Evolutionary conservation across 352 stramenopile species (phyloP).

Genomic region (Pythium brassicae): DNA sequence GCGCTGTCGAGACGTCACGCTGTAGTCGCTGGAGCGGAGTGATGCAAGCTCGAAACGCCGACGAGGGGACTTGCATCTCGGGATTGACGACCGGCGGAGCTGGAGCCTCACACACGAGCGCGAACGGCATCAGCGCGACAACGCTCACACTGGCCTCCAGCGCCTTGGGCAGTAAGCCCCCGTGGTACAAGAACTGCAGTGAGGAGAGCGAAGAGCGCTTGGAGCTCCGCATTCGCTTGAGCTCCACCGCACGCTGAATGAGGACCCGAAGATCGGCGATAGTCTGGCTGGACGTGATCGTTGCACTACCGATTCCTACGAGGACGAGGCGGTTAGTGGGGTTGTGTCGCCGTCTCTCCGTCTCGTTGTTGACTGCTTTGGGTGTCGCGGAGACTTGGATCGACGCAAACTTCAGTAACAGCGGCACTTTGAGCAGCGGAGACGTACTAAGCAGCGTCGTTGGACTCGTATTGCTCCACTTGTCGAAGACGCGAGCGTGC

Average conservation of each 20-base stretch:
- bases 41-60: not conserved
- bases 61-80: not conserved
- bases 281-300: not conserved
- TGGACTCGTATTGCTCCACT: not conserved
- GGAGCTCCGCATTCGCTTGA: not conserved
- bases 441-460: not conserved
- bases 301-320: constrained; percentile 10
- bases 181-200: constrained; percentile 29
- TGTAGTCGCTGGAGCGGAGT: constrained; percentile 22
- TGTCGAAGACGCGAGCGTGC: constrained; percentile 19
- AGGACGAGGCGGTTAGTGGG: not conserved
- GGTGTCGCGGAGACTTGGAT: not conserved
- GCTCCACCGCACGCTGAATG: constrained; percentile 1
- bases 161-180: constrained; percentile 13
- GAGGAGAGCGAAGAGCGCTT: not conserved
- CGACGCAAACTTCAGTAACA: constrained; percentile 24
- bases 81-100: not conserved
- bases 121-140: constrained; percentile 25
- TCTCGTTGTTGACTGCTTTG: not conserved
- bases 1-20: constrained; percentile 11
- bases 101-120: constrained; percentile 11
- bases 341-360: not conserved
- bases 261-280: constrained; percentile 2
- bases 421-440: constrained; percentile 5
- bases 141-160: constrained; percentile 19